A percentile compares a stretch with the other conserved stretches of the same genome.
These are phyloP conservation scores for Phylloboletellus chloephorus DNA, from an alignment of 1,284 basidiomycete genomes.

Conservation along the genomic window DNA sequence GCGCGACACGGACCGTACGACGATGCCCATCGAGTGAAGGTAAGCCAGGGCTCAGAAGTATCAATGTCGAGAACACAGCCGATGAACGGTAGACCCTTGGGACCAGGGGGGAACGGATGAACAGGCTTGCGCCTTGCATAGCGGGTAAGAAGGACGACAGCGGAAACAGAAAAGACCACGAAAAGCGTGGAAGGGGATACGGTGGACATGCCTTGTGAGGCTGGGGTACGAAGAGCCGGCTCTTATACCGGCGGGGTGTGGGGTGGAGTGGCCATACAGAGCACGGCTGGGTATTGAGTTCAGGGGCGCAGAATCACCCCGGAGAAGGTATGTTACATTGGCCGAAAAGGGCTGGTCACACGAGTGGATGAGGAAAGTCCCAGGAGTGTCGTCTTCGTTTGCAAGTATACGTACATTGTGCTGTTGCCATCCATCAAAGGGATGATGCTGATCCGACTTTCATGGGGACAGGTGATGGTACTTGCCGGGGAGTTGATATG, in stretches of 20 bases:
- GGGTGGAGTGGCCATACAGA: constrained; percentile 4
- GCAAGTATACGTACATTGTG: constrained; percentile 5
- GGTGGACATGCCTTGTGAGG: constrained; percentile 7
- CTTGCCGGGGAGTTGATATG: constrained; percentile 2
- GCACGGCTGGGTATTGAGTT: constrained; percentile 9
- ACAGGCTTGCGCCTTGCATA: constrained; percentile 12
- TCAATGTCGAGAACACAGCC: constrained; percentile 27
- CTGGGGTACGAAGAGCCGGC: neutral
- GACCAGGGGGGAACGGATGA: constrained; percentile 25
- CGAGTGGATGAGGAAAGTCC: constrained; percentile 1
- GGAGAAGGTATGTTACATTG: constrained; percentile 1
- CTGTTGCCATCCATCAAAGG: constrained; percentile 1
- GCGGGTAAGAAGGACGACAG: constrained; percentile 8
- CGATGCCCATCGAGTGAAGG: constrained; percentile 28
- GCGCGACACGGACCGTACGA: constrained; percentile 23
- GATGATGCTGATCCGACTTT: constrained; percentile 12
- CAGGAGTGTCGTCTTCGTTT: neutral
- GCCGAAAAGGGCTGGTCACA: constrained; percentile 1
- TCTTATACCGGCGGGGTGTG: constrained; percentile 18
- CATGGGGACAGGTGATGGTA: constrained; percentile 1
- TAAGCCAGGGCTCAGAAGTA: constrained; percentile 25
- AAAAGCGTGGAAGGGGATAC: constrained; percentile 10
- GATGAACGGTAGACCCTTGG: constrained; percentile 28
- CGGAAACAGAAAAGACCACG: constrained; percentile 7
- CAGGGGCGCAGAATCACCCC: constrained; percentile 6